Conservation (phyloP, 2,329 filamentous ascomycete species). For the Phoma herbarum region DNA sequence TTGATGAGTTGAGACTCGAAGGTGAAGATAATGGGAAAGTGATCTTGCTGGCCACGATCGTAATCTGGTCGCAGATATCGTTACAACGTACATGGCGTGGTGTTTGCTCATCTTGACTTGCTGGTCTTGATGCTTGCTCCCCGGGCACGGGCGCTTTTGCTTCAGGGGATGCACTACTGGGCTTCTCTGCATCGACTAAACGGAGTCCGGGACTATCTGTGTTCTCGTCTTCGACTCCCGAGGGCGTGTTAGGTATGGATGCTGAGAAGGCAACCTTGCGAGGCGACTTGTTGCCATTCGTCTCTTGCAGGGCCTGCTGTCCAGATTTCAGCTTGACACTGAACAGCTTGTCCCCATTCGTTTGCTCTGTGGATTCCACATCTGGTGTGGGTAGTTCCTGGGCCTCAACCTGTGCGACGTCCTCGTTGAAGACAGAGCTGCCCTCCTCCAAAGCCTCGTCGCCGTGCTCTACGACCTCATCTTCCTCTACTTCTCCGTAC, state of each 20-base stretch:
- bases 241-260: conserved; percentile 47
- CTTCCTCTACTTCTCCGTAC: conserved; percentile 29
- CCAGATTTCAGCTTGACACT: conserved; percentile 45
- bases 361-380: conserved; percentile 30
- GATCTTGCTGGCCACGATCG: conserved; percentile 40
- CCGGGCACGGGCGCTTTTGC: conserved; percentile 27
- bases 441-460: conserved; percentile 33
- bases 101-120: conserved; percentile 40
- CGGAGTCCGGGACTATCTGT: conserved; percentile 41
- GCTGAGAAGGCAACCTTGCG: conserved; percentile 52
- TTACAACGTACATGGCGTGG: conserved; percentile 51
- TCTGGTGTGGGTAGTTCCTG: conserved; percentile 39
- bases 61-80: conserved; percentile 33
- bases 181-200: conserved; percentile 32
- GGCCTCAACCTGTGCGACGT: conserved; percentile 34
- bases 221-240: conserved; percentile 45
- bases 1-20: conserved; percentile 14
- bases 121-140: conserved; percentile 32
- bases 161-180: conserved; percentile 29
- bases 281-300: conserved; percentile 50
- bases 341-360: conserved; percentile 42
- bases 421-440: conserved; percentile 45
- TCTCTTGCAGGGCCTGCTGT: conserved; percentile 47
- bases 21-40: conserved; percentile 36
- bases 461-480: conserved; percentile 28